These are phyloP conservation scores for Cryptococcus deneoformans DNA, from an alignment of 1,284 basidiomycete species.

Conservation along the genomic window DNA sequence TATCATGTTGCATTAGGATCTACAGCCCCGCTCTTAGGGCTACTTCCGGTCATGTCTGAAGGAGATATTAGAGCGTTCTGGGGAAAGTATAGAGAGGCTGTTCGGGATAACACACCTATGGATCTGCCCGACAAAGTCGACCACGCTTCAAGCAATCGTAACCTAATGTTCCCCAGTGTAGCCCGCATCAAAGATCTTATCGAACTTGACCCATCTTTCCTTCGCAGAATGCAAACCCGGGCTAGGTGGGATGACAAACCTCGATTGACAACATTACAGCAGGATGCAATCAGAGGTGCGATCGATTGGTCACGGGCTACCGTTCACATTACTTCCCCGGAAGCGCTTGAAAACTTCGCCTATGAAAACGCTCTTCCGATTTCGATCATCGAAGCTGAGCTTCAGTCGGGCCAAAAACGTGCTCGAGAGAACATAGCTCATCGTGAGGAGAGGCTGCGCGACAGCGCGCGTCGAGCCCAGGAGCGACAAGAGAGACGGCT, in stretches of 20 bases:
- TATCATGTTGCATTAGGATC: conserved; percentile 31
- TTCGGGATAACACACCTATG: neutral
- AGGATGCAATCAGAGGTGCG: conserved; percentile 21
- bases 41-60: conserved; percentile 19
- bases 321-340: conserved; percentile 13
- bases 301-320: conserved; percentile 14
- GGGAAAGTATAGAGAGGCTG: conserved; percentile 18
- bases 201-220: neutral
- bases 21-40: conserved; percentile 21
- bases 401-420: conserved; percentile 7
- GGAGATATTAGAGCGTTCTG: conserved; percentile 25
- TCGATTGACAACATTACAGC: conserved; percentile 24
- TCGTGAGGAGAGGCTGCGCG: conserved; percentile 2
- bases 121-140: neutral
- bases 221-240: conserved; percentile 11
- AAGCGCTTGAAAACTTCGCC: conserved; percentile 27
- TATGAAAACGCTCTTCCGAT: conserved; percentile 31
- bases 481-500: conserved; percentile 12
- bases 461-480: conserved; percentile 2
- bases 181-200: neutral
- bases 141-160: neutral
- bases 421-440: conserved; percentile 7
- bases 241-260: conserved; percentile 27
- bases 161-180: neutral
- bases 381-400: conserved; percentile 16